phyloP scores from a whole-genome alignment of 2,329 filamentous ascomycete genomes.

The Aureobasidium musti region DNA sequence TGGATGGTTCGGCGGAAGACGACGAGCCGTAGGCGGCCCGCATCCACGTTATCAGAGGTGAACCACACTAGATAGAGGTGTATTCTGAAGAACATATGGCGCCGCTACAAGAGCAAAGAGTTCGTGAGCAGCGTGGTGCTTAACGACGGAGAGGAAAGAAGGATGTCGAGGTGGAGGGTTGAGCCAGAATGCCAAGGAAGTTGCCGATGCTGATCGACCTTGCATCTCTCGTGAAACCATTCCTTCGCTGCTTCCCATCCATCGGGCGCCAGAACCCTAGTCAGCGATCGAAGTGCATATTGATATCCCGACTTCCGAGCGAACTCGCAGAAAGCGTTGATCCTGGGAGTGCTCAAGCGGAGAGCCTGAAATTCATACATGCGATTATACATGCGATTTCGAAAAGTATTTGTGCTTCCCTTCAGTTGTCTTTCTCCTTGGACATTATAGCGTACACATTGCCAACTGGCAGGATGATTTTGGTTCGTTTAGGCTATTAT shows the following conservation, averaged over 20 bases:
- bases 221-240: slow-evolving; percentile 9
- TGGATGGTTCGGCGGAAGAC: slow-evolving; percentile 8
- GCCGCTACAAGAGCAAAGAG: not conserved
- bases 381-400: too few species aligned
- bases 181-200: not conserved
- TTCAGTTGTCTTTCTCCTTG: too few species aligned
- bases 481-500: not conserved
- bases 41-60: not conserved
- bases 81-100: not conserved
- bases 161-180: not conserved
- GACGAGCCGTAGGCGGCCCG: not conserved
- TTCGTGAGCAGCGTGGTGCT: not conserved
- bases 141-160: not conserved
- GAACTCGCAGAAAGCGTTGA: too few species aligned
- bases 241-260: not conserved
- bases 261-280: not conserved
- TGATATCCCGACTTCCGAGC: not conserved
- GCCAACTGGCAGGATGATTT: too few species aligned
- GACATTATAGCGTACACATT: too few species aligned
- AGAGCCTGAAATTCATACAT: too few species aligned
- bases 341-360: not conserved
- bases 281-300: not conserved
- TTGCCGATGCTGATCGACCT: slow-evolving; percentile 14
- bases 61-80: not conserved
- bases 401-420: too few species aligned